Conservation (phyloP, 768 basidiomycete species). For the Mycena olivaceomarginata region DNA sequence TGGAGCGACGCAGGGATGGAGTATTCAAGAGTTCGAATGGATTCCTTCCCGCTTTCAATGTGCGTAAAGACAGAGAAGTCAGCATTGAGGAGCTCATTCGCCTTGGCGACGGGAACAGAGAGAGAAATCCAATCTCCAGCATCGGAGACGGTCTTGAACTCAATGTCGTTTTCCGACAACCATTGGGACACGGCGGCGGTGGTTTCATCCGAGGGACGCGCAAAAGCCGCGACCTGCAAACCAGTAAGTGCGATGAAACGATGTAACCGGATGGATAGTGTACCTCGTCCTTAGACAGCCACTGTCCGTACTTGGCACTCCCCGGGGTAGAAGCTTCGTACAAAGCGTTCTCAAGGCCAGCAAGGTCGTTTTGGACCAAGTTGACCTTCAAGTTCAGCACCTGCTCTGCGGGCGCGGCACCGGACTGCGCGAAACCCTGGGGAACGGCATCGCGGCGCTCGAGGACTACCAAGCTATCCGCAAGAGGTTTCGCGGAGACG, state of each 20-base stretch:
- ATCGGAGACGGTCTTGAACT: conserved; percentile 39
- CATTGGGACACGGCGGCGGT: conserved; percentile 46
- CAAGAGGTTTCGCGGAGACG: conserved; percentile 41
- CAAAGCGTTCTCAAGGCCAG: conserved; percentile 55
- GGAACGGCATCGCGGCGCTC: conserved; percentile 49
- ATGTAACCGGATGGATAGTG: not conserved
- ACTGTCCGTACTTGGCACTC: conserved; percentile 53
- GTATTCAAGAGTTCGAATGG: conserved; percentile 51
- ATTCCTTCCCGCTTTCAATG: conserved; percentile 42
- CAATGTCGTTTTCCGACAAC: conserved; percentile 47
- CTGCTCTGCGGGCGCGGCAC: conserved; percentile 45
- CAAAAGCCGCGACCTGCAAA: conserved; percentile 36
- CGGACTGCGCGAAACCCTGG: conserved; percentile 46
- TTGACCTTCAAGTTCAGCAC: conserved; percentile 56
- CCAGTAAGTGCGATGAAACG: not conserved
- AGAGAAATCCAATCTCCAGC: conserved; percentile 52
- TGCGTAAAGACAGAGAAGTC: conserved; percentile 46
- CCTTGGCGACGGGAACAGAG: conserved; percentile 45
- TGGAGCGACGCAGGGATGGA: conserved; percentile 49
- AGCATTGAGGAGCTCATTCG: conserved; percentile 49
- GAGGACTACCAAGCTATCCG: conserved; percentile 42
- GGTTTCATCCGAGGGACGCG: conserved; percentile 34
- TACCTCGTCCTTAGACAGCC: conserved; percentile 58
- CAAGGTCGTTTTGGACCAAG: conserved; percentile 53
- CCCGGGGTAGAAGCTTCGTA: conserved; percentile 55